Percentiles rank a stretch among this genome's conserved stretches.
Evolutionary conservation across 768 basidiomycete genomes (phyloP).

Genomic region (Leccinum barrowsii): DNA sequence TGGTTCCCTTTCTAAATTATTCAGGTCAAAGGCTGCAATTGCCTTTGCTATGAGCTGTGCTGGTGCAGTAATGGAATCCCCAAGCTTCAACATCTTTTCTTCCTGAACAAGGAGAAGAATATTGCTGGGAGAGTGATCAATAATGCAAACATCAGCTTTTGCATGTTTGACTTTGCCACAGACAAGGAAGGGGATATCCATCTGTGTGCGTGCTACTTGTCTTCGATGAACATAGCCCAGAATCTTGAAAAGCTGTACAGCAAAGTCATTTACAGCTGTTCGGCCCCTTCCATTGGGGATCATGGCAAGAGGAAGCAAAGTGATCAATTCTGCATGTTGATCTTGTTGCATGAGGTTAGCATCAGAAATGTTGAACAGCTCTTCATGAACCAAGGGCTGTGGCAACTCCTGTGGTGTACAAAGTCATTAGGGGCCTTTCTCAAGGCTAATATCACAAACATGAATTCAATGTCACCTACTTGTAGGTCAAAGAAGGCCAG

Average conservation of each 20-base stretch:
- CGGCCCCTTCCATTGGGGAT: no score
- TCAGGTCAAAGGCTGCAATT: neutral
- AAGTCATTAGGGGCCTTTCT: neutral
- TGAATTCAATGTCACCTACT: neutral
- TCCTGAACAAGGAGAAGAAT: no score
- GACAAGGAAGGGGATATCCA: no score
- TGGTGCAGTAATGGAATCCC: no score
- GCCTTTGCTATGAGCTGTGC: neutral
- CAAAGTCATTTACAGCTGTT: no score
- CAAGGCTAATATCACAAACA: neutral
- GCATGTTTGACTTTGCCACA: no score
- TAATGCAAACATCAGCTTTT: no score
- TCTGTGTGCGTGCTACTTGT: no score
- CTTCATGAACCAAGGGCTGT: neutral
- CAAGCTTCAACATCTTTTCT: no score
- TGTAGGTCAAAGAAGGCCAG: neutral
- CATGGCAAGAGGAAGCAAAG: neutral
- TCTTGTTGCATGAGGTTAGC: neutral
- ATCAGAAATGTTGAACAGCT: neutral
- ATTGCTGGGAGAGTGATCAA: no score
- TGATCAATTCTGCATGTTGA: neutral
- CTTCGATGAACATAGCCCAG: no score
- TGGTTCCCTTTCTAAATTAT: neutral
- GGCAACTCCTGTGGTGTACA: neutral
- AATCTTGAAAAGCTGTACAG: no score